Conservation (phyloP, 805 yeast species). For the Monosporozyma yasuniensis region DNA sequence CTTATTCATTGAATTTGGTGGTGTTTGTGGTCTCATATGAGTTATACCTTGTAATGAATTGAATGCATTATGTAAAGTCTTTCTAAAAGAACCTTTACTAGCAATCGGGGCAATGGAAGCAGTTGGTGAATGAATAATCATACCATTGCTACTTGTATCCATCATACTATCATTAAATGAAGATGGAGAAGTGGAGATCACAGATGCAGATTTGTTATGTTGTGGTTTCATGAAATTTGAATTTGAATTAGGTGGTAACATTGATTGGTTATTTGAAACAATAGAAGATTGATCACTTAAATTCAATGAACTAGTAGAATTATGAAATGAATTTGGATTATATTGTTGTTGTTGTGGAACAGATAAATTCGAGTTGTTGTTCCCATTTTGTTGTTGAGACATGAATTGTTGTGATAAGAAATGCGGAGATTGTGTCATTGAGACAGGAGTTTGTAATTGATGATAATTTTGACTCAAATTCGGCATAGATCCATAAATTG, state of each 20-base stretch:
- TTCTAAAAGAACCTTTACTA: slow-evolving; percentile 1
- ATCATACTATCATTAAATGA: slow-evolving; percentile 2
- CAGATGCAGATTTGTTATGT: neutral
- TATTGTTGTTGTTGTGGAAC: neutral
- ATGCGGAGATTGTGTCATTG: neutral
- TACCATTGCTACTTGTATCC: neutral
- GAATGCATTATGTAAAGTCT: slow-evolving; percentile 4
- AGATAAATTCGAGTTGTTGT: neutral
- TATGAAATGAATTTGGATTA: neutral
- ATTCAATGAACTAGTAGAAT: slow-evolving; percentile 13
- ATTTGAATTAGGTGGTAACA: neutral
- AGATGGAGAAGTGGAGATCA: neutral
- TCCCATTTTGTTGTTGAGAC: neutral
- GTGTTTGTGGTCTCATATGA: neutral
- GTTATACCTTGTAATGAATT: slow-evolving; percentile 3
- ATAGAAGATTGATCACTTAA: slow-evolving; percentile 15
- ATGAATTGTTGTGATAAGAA: neutral
- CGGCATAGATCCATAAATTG: neutral
- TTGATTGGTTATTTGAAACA: slow-evolving; percentile 5
- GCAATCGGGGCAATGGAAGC: neutral
- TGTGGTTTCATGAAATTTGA: neutral
- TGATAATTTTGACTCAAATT: neutral
- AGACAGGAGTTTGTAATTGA: neutral
- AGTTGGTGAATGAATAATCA: neutral
- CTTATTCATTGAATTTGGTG: neutral